phyloP scores from a whole-genome alignment of 169 alveolate genomes.

The Plasmodium ovale region DNA sequence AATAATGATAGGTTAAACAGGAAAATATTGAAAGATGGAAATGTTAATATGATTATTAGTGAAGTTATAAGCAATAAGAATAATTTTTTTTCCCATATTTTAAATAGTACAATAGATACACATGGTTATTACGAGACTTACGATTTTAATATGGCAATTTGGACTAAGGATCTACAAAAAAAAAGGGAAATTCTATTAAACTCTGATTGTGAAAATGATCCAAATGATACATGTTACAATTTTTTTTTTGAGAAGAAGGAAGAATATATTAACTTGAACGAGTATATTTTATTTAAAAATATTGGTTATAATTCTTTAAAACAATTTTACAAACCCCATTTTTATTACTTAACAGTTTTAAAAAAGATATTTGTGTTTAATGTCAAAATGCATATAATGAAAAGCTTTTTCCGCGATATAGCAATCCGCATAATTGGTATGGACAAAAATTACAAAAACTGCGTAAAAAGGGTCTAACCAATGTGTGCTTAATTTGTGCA shows the following conservation, averaged over 20 bases:
- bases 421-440: slow-evolving; percentile 33
- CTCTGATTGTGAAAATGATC: not conserved
- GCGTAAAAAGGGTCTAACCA: not conserved
- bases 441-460: slow-evolving; percentile 5
- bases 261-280: slow-evolving; percentile 19
- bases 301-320: slow-evolving; percentile 62
- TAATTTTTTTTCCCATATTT: slow-evolving; percentile 24
- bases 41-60: slow-evolving; percentile 28
- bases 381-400: slow-evolving; percentile 39
- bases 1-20: slow-evolving; percentile 16
- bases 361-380: slow-evolving; percentile 39
- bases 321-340: slow-evolving; percentile 65
- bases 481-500: not conserved
- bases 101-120: slow-evolving; percentile 26
- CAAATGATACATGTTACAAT: not conserved
- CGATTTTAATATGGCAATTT: slow-evolving; percentile 56
- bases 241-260: slow-evolving; percentile 1
- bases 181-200: not conserved
- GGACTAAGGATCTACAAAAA: not conserved
- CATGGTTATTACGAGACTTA: slow-evolving; percentile 20
- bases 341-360: slow-evolving; percentile 57
- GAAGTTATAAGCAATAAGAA: slow-evolving; percentile 12
- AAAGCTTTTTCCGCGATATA: slow-evolving; percentile 10
- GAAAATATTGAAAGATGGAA: slow-evolving; percentile 61
- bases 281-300: slow-evolving; percentile 25